Base-by-base conservation (phyloP, 352 stramenopile genomes). In the Pythium grandisporangium region DNA sequence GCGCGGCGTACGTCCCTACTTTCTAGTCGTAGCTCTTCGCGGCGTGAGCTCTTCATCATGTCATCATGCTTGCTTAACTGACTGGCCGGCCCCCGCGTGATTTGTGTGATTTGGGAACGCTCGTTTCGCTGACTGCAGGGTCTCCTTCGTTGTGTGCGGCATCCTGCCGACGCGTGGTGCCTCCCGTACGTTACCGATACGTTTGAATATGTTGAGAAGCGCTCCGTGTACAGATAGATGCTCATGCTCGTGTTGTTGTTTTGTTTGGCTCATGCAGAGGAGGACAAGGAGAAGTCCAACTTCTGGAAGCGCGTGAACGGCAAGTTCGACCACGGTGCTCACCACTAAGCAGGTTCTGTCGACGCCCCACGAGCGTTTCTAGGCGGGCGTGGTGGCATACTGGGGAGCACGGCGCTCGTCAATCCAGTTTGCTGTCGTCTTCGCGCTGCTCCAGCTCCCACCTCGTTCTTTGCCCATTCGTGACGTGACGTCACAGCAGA, bases 251-350 rank as follows among this genome's bases (percentile, higher is more conserved):
- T 38, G 21, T 44, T 37, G 13, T 36, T 26, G 54, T 34, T 21
- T 0, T 45, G 25, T 35, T 35, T 17, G 12, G 12, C 13, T 29
- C 4, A 48, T 45, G 56, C 47, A 79, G 72, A 93, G 58, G 80
- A 93, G 59, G 64, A 81, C 51, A 85, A 79, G 63, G 70, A 84
- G 48, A 74, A 84, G 65, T 83, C 63, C 41, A 88, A 89, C 58
- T 93, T 77, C 76, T 93, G 80, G 80, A 69, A 90, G 63, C 75
- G 75, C 43, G 39, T 77, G 26, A 84, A 93, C 64, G 77, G 73
- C 67, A 93, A 76, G 72, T 79, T 77, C 63, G 66, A 84, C 62
- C 65, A 84, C 67, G 65, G 58, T n/a, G n/a, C n/a, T 58, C 62
- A 76, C 53, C 75, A 89, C 66, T 89, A 89, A 75, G 53, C 30